Base-by-base conservation (phyloP, 345 rosid genomes). In the Syzygium jambos region DNA sequence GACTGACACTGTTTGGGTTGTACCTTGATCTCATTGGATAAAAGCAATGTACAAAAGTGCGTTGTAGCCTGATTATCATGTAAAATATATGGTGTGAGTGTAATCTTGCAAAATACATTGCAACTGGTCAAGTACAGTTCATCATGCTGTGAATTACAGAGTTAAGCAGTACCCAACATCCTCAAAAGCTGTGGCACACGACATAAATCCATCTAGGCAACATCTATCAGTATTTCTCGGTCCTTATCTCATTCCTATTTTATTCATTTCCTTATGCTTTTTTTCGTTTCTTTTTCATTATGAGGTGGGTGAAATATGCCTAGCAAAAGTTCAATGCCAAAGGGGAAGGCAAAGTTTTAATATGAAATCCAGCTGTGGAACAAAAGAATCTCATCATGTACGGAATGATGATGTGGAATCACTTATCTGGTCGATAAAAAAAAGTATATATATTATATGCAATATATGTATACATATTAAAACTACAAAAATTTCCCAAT, bases 401-500 rank as follows among this genome's bases (percentile, higher is more conserved):
- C 82, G 82, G 80, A 38, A 73, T 73, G 82, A 73, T 73, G 27
- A 73, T 38, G 49, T 73, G 27, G 82, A 34, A 73, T 73, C 82
- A 73, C 49, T 73, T 19, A 38, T 73, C 82, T 19, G 82, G 82
- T 73, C 82, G 27, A 73, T 19, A 19, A 5, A 41, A 73, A 73
- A 73, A 73, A 34, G 19, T 73, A 73, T 73, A 73, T 11, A 19
- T 38, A 73, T 38, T 73, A 73, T 38, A 73, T 73, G 27, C 9
- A 73, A 73, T 84, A 9, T 29, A 52, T 84, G 55, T 49, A 84
- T 84, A 84, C 30, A 52, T 52, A 84, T 84, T 52, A 52, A 29
- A 84, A 84, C 86, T 55, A 84, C 86, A 84, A 84, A 83, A 84
- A 52, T 84, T 84, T 84, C 63, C 63, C 86, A 84, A 84, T 84